phyloP scores from a whole-genome alignment of 192 early-diverging fungal species.

The Glomus cerebriforme region DNA sequence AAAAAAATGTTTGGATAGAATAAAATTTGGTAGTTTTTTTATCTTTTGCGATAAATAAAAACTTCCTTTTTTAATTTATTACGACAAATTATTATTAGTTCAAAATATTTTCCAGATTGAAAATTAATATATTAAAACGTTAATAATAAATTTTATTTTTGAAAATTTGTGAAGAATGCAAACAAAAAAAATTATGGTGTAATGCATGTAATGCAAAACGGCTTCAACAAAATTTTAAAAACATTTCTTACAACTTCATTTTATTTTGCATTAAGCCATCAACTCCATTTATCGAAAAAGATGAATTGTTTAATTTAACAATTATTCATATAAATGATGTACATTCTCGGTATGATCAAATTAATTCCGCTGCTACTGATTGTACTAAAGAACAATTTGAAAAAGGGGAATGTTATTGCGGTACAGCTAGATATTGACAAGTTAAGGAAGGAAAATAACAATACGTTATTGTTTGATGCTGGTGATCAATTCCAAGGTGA shows the following conservation, averaged over 20 bases:
- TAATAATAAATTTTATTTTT: no score
- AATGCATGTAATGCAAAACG: no score
- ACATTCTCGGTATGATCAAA: slow-evolving; percentile 42
- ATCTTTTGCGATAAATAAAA: no score
- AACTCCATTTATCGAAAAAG: not conserved
- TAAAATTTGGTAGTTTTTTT: no score
- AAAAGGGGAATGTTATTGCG: slow-evolving; percentile 49
- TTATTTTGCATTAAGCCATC: not conserved
- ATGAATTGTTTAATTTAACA: slow-evolving; percentile 40
- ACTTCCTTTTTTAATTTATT: no score
- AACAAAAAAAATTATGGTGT: no score
- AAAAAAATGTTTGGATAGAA: no score
- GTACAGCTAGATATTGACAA: slow-evolving; percentile 65
- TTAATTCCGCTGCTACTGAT: slow-evolving; percentile 39
- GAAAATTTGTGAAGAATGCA: no score
- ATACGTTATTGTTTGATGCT: slow-evolving; percentile 70
- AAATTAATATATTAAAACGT: no score
- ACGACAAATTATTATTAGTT: no score
- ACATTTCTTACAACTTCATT: not conserved
- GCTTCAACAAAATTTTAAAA: no score
- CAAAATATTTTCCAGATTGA: no score
- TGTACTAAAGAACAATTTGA: slow-evolving; percentile 38
- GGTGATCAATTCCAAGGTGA: slow-evolving; percentile 62
- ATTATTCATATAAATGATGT: slow-evolving; percentile 51
- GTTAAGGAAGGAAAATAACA: slow-evolving; percentile 49